Base-by-base conservation (phyloP, 208 protist species). In the Phytomonas francai region DNA sequence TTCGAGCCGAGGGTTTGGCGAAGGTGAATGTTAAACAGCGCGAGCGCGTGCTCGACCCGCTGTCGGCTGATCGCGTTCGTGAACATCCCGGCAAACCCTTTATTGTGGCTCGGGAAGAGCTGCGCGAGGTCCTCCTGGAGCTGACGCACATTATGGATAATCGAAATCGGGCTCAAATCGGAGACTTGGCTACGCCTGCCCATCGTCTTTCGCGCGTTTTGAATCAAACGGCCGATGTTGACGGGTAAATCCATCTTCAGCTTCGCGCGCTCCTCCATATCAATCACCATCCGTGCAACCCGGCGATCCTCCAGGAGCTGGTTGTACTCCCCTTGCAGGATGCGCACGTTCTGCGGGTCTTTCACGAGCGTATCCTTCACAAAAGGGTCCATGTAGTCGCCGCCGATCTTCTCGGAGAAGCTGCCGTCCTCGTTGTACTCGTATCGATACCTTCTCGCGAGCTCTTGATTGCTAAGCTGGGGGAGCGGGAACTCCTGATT, bases 201-300 rank as follows among this genome's bases (percentile, higher is more conserved):
- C 81, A 98, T 99, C 34, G 83, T 81, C 51, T 90, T 95, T 59
- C 97, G 96, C 34, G 98, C 97, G 75, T 98, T 99, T 73, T 89
- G 86, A 64, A 99, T 97, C 25, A 99, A 76, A 19, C 98, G 92
- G 28, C 61, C 70, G 1, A 99, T 66, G 68, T 99, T 99, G 31
- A 99, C 97, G 22, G 79, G 87, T 9, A 91, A 66, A 73, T 84
- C 92, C 30, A 90, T 79, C 78, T 91, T 85, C 59, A 92, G 63
- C 61, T 83, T 87, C 36, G 72, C 78, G 49, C 71, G 68, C 30
- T 89, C 81, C 54, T 88, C 81, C 69, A 92, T 64, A 57, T 89
- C 83, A 27, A 93, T 60, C 54, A 94, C 70, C 27, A 81, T 77
- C 33, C 92, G 83, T 25, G 94, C 63, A 54, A 77, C 65, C 6